Conservation (phyloP, 2,329 filamentous ascomycete species). For the Podosphaera fusca region DNA sequence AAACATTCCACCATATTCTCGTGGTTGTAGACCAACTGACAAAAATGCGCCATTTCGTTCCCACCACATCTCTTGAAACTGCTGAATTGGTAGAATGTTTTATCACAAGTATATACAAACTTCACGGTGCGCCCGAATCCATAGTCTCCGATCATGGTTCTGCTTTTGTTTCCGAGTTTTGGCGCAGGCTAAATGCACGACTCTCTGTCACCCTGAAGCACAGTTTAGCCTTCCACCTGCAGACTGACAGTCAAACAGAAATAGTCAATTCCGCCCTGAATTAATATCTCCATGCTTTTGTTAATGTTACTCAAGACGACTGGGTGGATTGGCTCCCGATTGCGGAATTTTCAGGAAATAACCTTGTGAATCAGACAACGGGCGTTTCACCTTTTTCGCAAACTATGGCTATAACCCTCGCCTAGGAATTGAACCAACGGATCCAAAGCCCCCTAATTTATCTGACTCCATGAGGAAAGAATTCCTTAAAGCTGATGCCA, state of each 20-base stretch:
- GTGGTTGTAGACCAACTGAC: not conserved
- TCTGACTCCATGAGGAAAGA: not conserved
- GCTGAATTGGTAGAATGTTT: too few relatives aligned
- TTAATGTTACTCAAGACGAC: too few relatives aligned
- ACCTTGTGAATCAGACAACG: slow-evolving; percentile 2
- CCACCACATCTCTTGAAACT: too few relatives aligned
- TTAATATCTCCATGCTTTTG: too few relatives aligned
- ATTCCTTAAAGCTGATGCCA: not conserved
- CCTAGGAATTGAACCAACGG: not conserved
- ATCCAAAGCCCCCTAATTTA: not conserved
- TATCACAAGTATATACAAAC: not conserved
- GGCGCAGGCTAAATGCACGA: too few relatives aligned
- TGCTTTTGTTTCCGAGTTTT: not conserved
- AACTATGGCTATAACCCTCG: not conserved
- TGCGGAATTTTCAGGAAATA: slow-evolving; percentile 7
- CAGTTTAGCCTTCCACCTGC: too few relatives aligned
- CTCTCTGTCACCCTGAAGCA: too few relatives aligned
- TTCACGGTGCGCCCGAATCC: slow-evolving; percentile 1
- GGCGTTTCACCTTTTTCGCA: slow-evolving; percentile 5
- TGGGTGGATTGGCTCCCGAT: too few relatives aligned
- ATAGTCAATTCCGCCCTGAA: too few relatives aligned
- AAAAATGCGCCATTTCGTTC: not conserved
- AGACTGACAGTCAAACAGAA: too few relatives aligned
- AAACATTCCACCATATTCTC: not conserved
- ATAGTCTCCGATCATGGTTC: slow-evolving; percentile 5